Evolutionary conservation across 2,329 filamentous ascomycete species (phyloP).

Genomic region (Waltergamsia citrina): DNA sequence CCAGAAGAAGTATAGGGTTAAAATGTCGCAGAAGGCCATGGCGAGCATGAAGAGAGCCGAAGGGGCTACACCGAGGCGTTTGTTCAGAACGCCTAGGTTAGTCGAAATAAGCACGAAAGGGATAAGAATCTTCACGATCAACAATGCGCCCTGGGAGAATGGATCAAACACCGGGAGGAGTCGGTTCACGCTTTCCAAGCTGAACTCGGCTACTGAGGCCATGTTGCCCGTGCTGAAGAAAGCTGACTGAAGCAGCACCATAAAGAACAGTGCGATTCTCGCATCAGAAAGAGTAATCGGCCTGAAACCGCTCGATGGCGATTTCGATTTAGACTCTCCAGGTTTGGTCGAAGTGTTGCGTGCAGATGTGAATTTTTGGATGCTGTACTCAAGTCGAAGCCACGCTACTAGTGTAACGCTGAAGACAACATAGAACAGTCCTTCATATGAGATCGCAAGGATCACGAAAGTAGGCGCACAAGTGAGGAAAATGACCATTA

Average conservation of each 20-base stretch:
- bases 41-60: conserved; percentile 90
- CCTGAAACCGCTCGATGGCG: conserved; percentile 32
- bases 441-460: conserved; percentile 94
- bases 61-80: conserved; percentile 71
- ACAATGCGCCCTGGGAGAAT: conserved; percentile 78
- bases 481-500: conserved; percentile 82
- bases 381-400: conserved; percentile 82
- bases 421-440: conserved; percentile 90
- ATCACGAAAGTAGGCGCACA: conserved; percentile 94
- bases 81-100: conserved; percentile 89
- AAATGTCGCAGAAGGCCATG: conserved; percentile 81
- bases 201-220: conserved; percentile 88
- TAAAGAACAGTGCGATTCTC: conserved; percentile 87
- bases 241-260: conserved; percentile 86
- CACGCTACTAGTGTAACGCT: conserved; percentile 74
- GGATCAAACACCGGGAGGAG: conserved; percentile 90
- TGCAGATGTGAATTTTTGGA: conserved; percentile 19
- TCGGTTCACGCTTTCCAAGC: conserved; percentile 78
- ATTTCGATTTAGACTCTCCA: too few species aligned
- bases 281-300: conserved; percentile 73
- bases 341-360: too few species aligned
- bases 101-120: conserved; percentile 89
- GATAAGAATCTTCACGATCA: conserved; percentile 84
- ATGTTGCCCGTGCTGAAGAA: conserved; percentile 98
- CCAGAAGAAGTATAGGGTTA: conserved; percentile 96